Conservation (phyloP, 164 flowering plant species). For the Chimonanthus salicifolius region DNA sequence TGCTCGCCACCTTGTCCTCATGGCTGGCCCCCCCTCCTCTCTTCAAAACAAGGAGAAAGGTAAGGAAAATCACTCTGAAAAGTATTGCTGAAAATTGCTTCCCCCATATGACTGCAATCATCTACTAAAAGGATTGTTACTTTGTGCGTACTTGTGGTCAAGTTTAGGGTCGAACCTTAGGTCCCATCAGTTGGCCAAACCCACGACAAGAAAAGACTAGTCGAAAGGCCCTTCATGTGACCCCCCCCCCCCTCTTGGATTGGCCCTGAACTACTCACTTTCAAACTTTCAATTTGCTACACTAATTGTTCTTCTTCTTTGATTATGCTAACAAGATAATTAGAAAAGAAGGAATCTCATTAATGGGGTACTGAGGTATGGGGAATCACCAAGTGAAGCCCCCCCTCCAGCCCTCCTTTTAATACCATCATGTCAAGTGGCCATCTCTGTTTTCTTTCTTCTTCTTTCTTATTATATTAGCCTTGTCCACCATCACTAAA, state of each 20-base stretch:
- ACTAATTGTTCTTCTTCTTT: constrained; percentile 15
- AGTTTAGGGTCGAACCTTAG: constrained; percentile 27
- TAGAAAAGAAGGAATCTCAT: constrained; percentile 17
- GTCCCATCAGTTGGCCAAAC: constrained; percentile 36
- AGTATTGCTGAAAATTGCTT: constrained; percentile 7
- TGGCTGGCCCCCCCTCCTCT: constrained; percentile 9
- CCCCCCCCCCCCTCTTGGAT: constrained; percentile 20
- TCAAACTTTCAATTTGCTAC: constrained; percentile 8
- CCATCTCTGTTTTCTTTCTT: constrained; percentile 5
- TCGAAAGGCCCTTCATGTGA: constrained; percentile 35
- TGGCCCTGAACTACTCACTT: constrained; percentile 28
- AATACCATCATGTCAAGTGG: constrained; percentile 26
- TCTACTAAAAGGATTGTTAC: constrained; percentile 36
- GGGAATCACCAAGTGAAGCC: constrained; percentile 9
- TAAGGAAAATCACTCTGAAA: constrained; percentile 13
- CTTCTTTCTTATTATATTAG: constrained; percentile 10
- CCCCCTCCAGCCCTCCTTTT: constrained; percentile 13
- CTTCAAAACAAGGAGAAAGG: constrained; percentile 7
- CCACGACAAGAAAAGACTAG: constrained; percentile 69
- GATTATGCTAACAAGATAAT: constrained; percentile 17
- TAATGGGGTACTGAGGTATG: constrained; percentile 14
- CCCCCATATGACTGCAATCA: constrained; percentile 49
- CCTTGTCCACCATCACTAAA: constrained; percentile 33
- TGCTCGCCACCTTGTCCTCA: constrained; percentile 71
- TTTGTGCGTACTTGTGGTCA: constrained; percentile 46